These are phyloP conservation scores for Thinopyrum elongatum DNA, from an alignment of 176 grass and related monocot species.

Conservation along the genomic window DNA sequence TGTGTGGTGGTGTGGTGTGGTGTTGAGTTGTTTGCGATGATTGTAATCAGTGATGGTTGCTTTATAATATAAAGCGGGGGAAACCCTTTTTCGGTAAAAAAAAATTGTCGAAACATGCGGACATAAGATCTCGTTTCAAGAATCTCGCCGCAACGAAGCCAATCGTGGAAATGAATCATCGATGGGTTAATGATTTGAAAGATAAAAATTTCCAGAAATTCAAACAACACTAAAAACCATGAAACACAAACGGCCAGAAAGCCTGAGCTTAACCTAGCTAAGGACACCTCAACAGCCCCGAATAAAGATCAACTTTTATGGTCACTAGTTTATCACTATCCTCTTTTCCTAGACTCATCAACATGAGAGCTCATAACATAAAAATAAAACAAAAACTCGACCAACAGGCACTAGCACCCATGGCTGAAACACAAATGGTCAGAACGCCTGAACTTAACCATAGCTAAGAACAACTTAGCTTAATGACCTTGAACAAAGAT, in stretches of 20 bases:
- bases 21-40: too few relatives aligned
- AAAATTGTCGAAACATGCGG: too few relatives aligned
- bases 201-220: too few relatives aligned
- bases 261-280: neutral
- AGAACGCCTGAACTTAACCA: neutral
- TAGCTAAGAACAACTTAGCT: neutral
- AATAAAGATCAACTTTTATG: neutral
- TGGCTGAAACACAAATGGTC: neutral
- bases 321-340: neutral
- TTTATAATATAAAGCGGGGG: too few relatives aligned
- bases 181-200: too few relatives aligned
- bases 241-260: conserved; percentile 12
- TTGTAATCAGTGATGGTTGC: too few relatives aligned
- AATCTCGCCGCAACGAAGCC: too few relatives aligned
- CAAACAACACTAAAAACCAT: too few relatives aligned
- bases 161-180: too few relatives aligned
- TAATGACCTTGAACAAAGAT: conserved; percentile 19
- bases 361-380: neutral
- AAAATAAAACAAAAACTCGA: neutral
- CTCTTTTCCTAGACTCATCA: neutral
- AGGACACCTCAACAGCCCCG: conserved; percentile 21
- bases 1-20: too few relatives aligned
- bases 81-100: too few relatives aligned
- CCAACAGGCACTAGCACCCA: neutral
- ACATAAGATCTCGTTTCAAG: too few relatives aligned